These are phyloP conservation scores for Micromonas pusilla DNA, from an alignment of 139 green algal species.

Conservation along the genomic window DNA sequence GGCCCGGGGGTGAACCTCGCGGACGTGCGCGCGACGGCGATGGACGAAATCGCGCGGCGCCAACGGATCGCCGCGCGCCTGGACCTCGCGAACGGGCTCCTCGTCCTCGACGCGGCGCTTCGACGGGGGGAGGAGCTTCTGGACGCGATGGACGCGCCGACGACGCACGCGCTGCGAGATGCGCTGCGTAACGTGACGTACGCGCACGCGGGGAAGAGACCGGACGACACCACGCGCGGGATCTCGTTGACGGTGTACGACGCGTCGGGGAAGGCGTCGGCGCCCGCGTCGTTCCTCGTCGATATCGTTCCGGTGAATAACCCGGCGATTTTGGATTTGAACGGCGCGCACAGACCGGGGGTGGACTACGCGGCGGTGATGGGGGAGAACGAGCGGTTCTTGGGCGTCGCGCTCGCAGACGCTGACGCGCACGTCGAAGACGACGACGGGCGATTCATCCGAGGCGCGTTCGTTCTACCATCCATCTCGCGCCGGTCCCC, in stretches of 20 bases:
- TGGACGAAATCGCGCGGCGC: not conserved
- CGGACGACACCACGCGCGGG: not conserved
- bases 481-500: too few relatives aligned
- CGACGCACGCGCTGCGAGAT: not conserved
- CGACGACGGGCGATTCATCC: not conserved
- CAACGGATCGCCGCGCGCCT: too few relatives aligned
- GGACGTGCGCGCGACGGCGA: not conserved
- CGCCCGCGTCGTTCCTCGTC: not conserved
- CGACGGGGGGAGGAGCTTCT: not conserved
- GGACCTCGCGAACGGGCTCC: not conserved
- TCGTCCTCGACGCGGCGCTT: not conserved
- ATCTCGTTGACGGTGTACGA: slow-evolving; percentile 6
- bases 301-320: slow-evolving; percentile 3
- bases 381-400: slow-evolving; percentile 9
- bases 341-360: not conserved
- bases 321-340: slow-evolving; percentile 4
- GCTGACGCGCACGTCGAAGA: not conserved
- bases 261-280: not conserved
- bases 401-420: not conserved
- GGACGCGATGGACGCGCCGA: not conserved
- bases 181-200: slow-evolving; percentile 1
- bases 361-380: not conserved
- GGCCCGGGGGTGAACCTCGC: not conserved
- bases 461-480: not conserved
- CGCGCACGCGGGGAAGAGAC: not conserved